These are phyloP conservation scores for Penicillium sp. DNA, from an alignment of 2,329 filamentous ascomycete genomes.

Conservation along the genomic window DNA sequence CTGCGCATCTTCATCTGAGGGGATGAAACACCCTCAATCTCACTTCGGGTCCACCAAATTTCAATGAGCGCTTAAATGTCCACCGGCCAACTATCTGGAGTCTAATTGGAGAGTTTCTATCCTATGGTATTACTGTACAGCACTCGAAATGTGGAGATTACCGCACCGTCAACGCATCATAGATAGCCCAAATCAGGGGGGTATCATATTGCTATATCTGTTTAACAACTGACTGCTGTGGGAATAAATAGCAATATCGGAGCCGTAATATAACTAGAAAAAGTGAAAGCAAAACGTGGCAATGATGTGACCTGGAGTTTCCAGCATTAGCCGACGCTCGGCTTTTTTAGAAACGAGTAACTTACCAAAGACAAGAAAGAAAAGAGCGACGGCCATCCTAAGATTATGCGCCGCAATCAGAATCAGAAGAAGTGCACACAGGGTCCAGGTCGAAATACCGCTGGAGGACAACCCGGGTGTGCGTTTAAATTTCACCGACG, in stretches of 20 bases:
- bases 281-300: conserved; percentile 10
- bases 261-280: conserved; percentile 13
- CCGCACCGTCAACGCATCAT: too few species aligned
- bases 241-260: conserved; percentile 6
- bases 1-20: conserved; percentile 3
- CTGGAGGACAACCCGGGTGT: conserved; percentile 22
- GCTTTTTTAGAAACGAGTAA: background rate
- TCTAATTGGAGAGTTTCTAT: background rate
- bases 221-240: background rate
- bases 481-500: conserved; percentile 27
- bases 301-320: conserved; percentile 2
- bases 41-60: background rate
- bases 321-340: background rate
- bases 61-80: background rate
- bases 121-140: too few species aligned
- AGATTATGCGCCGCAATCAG: conserved; percentile 30
- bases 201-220: conserved; percentile 4
- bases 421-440: conserved; percentile 30
- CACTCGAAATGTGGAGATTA: conserved; percentile 1
- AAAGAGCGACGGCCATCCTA: conserved; percentile 17
- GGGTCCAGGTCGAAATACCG: conserved; percentile 27
- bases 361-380: conserved; percentile 6
- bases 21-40: conserved; percentile 6
- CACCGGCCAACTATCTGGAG: background rate
- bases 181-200: background rate